Percentiles rank a stretch among this genome's conserved stretches.
These are phyloP conservation scores for Stropharia rugosoannulata DNA, from an alignment of 768 basidiomycete genomes.

Conservation along the genomic window DNA sequence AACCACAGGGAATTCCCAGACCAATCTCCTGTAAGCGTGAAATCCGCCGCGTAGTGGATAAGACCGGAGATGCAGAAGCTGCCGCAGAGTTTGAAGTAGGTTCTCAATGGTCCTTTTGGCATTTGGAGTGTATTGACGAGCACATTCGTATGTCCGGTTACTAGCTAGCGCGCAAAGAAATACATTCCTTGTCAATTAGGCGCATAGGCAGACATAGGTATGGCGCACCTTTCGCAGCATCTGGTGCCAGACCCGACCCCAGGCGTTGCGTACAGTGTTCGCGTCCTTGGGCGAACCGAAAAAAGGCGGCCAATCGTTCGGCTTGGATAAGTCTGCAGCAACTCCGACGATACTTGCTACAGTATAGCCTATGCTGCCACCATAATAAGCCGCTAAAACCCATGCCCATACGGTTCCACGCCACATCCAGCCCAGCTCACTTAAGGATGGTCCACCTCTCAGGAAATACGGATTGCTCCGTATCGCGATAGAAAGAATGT, in stretches of 20 bases:
- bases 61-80: neutral
- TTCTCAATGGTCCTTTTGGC: neutral
- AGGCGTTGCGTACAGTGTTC: constrained; percentile 36
- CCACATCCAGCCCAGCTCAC: neutral
- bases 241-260: constrained; percentile 46
- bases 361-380: neutral
- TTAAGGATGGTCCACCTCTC: neutral
- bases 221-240: constrained; percentile 18
- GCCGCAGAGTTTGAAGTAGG: neutral
- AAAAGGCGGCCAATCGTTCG: constrained; percentile 32
- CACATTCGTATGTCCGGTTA: neutral
- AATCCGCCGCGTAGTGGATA: neutral
- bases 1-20: neutral
- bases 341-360: neutral
- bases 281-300: constrained; percentile 32
- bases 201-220: no score
- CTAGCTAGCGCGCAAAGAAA: neutral
- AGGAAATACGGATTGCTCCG: neutral
- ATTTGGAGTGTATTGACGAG: neutral
- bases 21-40: neutral
- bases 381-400: neutral
- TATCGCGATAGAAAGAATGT: no score
- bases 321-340: neutral
- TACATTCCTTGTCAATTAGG: no score
- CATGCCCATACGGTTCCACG: neutral